phyloP scores from a whole-genome alignment of 2,329 filamentous ascomycete species.

The Fusarium decemcellulare region DNA sequence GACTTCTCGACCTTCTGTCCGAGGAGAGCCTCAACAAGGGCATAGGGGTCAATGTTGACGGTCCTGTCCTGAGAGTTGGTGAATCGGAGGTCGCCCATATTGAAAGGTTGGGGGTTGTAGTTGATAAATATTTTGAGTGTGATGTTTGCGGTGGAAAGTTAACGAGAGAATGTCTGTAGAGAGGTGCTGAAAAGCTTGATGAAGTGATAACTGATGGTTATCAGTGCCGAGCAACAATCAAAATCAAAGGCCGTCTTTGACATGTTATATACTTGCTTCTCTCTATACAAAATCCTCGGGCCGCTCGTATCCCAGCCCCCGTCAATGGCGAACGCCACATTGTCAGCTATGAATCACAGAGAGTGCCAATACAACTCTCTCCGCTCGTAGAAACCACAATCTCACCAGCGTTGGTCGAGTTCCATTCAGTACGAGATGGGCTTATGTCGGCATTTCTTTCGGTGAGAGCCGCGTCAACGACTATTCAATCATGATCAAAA shows the following conservation, averaged over 20 bases:
- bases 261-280: background rate
- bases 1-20: constrained; percentile 51
- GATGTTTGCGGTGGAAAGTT: background rate
- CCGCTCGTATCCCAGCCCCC: too few species aligned
- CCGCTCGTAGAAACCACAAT: background rate
- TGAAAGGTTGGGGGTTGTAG: constrained; percentile 7
- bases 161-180: background rate
- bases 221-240: background rate
- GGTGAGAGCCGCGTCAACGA: too few species aligned
- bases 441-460: background rate
- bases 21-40: constrained; percentile 56
- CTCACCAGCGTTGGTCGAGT: background rate
- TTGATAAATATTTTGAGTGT: background rate
- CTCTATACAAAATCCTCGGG: too few species aligned
- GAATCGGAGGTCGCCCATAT: constrained; percentile 36
- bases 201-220: background rate
- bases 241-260: background rate
- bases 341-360: constrained; percentile 16
- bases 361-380: constrained; percentile 7
- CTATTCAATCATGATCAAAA: too few species aligned
- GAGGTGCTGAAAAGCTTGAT: background rate
- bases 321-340: constrained; percentile 2
- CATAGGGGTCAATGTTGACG: constrained; percentile 52
- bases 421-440: constrained; percentile 2
- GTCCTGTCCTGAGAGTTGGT: constrained; percentile 25